Evolutionary conservation across 768 basidiomycete genomes (phyloP).

Genomic region (Termitomyces sp.): DNA sequence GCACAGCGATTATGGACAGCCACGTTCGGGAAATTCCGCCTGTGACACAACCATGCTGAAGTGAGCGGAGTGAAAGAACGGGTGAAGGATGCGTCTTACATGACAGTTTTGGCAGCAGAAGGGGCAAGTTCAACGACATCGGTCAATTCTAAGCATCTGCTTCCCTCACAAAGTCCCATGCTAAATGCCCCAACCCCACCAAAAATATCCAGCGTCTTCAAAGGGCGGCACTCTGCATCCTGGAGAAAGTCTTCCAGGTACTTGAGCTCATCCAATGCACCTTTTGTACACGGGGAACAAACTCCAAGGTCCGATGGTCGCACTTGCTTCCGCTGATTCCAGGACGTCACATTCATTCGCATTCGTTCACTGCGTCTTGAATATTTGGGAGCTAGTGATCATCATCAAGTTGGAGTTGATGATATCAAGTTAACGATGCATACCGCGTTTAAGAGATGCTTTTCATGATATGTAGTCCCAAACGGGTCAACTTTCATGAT

Average conservation of each 20-base stretch:
- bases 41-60: conserved; percentile 18
- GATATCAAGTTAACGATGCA: conserved; percentile 2
- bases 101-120: conserved; percentile 62
- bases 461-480: conserved; percentile 26
- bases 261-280: conserved; percentile 20
- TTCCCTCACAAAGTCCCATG: conserved; percentile 48
- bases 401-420: background rate
- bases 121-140: conserved; percentile 74
- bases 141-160: conserved; percentile 49
- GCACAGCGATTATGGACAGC: conserved; percentile 68
- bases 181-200: conserved; percentile 61
- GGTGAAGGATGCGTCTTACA: conserved; percentile 32
- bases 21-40: conserved; percentile 47
- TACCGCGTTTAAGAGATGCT: conserved; percentile 29
- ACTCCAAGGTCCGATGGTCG: conserved; percentile 31
- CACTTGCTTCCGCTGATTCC: conserved; percentile 31
- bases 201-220: conserved; percentile 40
- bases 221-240: conserved; percentile 18
- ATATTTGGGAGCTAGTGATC: conserved; percentile 22
- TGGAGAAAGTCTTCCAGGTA: conserved; percentile 28
- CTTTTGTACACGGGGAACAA: conserved; percentile 40
- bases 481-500: conserved; percentile 28
- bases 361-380: conserved; percentile 23
- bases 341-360: conserved; percentile 27
- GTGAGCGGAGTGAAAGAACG: background rate